Base-by-base conservation (phyloP, 225 moss, liverwort and hornwort genomes). In the Pleurozium schreberi region DNA sequence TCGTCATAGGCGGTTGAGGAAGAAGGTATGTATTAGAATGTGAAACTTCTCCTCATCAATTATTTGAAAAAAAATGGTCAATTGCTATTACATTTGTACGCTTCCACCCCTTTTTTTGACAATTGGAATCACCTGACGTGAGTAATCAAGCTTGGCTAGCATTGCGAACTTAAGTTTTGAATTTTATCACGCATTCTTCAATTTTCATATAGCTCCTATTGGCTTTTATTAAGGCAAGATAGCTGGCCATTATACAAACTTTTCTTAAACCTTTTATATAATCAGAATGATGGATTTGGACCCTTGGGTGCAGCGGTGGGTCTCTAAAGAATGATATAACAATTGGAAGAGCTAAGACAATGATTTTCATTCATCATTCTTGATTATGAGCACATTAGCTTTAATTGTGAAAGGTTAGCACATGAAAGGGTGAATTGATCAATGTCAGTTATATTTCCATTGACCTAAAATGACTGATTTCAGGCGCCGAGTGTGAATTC, bases 1-100 rank as follows among this genome's bases (percentile, higher is more conserved):
- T n/a, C 88, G 88, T 58, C 89, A 89, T 17, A 69, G 85, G 52
- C 89, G 85, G n/a, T 70, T 89, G 85, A 85, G 88, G 79, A 84
- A 86, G 88, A 88, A 86, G 67, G 86, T 86, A 47, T 81, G 65
- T 60, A 49, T 34, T 53, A 14, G 12, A 27, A 43, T 63, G 47
- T 74, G 36, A 34, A 55, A 65, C 16, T 82, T 82, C 47, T 3
- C 30, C 3, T 76, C 69, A 17, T 42, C 27, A 9, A 3, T 14
- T 60, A 16, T 28, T 60, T 60, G 63, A 73, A 55, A 7, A 55
- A 16, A 61, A 34, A 63, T n/a, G 52, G 55, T 53, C 31, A 42
- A n/a, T 80, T 10, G 26, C 5, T 57, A 9, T 50, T 10, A 8
- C 49, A 49, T 84, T 68, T 40, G 68, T 36, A n/a, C 14, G 17